phyloP scores from a whole-genome alignment of 78 protist species.

The Polysphondylium violaceum region DNA sequence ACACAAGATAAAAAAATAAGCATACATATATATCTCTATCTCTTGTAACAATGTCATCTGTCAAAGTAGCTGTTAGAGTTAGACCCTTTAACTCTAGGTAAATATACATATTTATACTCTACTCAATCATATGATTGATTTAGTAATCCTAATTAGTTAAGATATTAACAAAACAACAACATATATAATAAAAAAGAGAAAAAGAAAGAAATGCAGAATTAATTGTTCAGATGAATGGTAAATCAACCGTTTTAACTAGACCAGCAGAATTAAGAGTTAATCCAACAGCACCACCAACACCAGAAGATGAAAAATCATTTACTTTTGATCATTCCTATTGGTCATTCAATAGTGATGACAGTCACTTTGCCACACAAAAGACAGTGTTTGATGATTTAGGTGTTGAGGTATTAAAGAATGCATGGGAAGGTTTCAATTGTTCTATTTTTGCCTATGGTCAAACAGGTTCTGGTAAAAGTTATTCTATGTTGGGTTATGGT shows the following conservation, averaged over 20 bases:
- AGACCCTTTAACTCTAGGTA: constrained; percentile 81
- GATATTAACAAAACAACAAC: not conserved
- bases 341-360: constrained; percentile 60
- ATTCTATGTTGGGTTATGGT: constrained; percentile 79
- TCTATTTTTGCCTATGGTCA: constrained; percentile 88
- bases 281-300: constrained; percentile 58
- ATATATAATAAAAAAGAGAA: constrained; percentile 27
- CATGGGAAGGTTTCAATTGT: constrained; percentile 85
- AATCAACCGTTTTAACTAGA: constrained; percentile 38
- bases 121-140: constrained; percentile 6
- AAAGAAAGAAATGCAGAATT: constrained; percentile 79
- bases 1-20: too few relatives aligned
- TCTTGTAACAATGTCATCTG: constrained; percentile 23
- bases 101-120: not conserved
- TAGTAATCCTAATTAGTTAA: not conserved
- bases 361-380: constrained; percentile 74
- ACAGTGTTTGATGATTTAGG: constrained; percentile 77
- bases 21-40: too few relatives aligned
- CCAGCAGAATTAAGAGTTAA: constrained; percentile 53
- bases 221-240: constrained; percentile 61
- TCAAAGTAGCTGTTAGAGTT: constrained; percentile 82
- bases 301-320: constrained; percentile 74
- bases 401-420: constrained; percentile 67
- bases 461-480: constrained; percentile 84
- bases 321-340: constrained; percentile 79